phyloP scores from a whole-genome alignment of 495 filamentous ascomycete genomes.

The Penicillium macrosclerotiorum region DNA sequence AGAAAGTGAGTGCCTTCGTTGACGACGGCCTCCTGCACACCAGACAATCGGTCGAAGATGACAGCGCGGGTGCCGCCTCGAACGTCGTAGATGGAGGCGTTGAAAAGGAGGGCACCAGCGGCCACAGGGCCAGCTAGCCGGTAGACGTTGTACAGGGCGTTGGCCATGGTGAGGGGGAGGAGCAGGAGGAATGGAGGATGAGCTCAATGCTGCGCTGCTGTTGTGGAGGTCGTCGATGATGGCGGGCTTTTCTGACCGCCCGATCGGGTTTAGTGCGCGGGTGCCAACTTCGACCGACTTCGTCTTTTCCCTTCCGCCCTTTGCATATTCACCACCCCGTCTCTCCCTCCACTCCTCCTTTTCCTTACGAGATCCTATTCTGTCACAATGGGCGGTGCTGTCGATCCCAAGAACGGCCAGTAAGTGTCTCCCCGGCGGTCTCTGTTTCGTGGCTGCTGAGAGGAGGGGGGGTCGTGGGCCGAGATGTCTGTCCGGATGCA shows the following conservation, averaged over 20 bases:
- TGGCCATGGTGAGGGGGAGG: constrained; percentile 50
- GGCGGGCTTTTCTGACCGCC: constrained; percentile 42
- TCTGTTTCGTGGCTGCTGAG: constrained; percentile 10
- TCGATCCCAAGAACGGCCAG: constrained; percentile 67
- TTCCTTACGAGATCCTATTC: constrained; percentile 9
- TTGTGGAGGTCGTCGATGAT: constrained; percentile 19
- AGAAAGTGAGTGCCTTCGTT: constrained; percentile 98
- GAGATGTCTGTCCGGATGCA: constrained; percentile 21
- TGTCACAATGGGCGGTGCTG: constrained; percentile 65
- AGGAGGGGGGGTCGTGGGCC: constrained; percentile 2
- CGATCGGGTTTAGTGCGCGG: constrained; percentile 42
- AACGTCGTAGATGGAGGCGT: constrained; percentile 92
- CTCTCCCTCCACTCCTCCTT: constrained; percentile 16
- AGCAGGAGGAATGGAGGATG: constrained; percentile 13
- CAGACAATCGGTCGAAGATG: constrained; percentile 93
- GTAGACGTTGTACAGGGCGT: constrained; percentile 61
- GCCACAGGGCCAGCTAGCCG: constrained; percentile 69
- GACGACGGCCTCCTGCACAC: constrained; percentile 88
- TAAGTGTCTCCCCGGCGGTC: constrained; percentile 51
- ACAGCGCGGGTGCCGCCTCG: constrained; percentile 90
- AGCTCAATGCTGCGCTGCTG: constrained; percentile 26
- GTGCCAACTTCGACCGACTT: constrained; percentile 37
- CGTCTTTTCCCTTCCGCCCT: constrained; percentile 30
- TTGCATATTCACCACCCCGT: constrained; percentile 18
- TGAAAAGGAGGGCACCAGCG: constrained; percentile 57